Evolutionary conservation across 2,329 filamentous ascomycete genomes (phyloP), one percentile per base, ranked within the genome.

Genomic region (Aspergillus carbonarius): DNA sequence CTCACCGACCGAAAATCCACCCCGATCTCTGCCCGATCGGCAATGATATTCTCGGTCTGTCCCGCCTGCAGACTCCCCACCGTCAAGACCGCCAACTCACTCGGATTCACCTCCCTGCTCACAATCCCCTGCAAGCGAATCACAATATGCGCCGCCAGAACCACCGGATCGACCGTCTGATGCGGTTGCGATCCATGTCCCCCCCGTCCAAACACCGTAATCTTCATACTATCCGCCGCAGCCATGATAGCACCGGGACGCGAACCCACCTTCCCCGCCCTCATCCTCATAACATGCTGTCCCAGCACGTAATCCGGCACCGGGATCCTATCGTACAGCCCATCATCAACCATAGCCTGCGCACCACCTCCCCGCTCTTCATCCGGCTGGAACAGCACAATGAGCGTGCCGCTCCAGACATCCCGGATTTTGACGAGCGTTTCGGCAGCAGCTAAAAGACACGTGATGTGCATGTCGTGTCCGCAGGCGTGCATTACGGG

Each of bases 331-430:
- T 69, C 69, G 77, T 73, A 86, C 44, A 87, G 72, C 0, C 85
- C 84, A 64, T 84, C 84, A 42, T 83, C 80, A 3, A 88, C 76
- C 85, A 88, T 88, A 23, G 84, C 74, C 70, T 82, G 81, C 0
- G 88, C 88, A 0, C 88, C 88, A 0, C 77, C 79, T 0, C 82
- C 85, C 1, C 82, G 78, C 70, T 91, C 88, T 68, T 90, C 88
- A 1, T 83, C 82, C 0, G 88, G 88, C 65, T 91, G 88, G 69
- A 90, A 91, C 2, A 85, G 71, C 6, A 88, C 70, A 5, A 91
- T 74, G 18, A 90, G 65, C 0, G 85, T 90, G 0, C 88, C 88
- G 9, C 70, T 76, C 88, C 88, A 91, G 0, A 61, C 32, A 0
- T 78, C 64, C n/a, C 71, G 76, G 0, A 74, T 69, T 0, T 70